Evolutionary conservation across 805 yeast species (phyloP).

Genomic region (Saturnispora silvae): DNA sequence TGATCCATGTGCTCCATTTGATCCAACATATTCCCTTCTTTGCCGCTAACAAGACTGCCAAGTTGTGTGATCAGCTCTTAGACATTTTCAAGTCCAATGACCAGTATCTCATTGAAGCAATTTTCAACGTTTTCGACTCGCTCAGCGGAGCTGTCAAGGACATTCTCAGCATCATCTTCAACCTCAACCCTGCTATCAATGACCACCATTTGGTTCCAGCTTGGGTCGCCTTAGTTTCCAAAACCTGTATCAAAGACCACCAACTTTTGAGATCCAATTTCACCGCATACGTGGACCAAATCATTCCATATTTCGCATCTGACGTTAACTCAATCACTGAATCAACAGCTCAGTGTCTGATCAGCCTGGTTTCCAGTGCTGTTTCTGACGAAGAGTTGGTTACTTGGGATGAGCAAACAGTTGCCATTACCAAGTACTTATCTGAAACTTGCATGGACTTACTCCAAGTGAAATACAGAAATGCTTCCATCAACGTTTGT

Average conservation of each 20-base stretch:
- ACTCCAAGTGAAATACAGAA: conserved; percentile 62
- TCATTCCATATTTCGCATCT: conserved; percentile 57
- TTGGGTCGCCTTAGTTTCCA: conserved; percentile 92
- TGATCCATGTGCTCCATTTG: conserved; percentile 71
- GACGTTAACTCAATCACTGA: conserved; percentile 52
- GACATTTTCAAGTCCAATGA: conserved; percentile 74
- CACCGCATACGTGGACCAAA: conserved; percentile 32
- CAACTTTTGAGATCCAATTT: conserved; percentile 20
- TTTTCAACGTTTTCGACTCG: conserved; percentile 77
- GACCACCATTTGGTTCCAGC: conserved; percentile 85
- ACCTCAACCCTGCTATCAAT: conserved; percentile 68
- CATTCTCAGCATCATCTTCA: conserved; percentile 62
- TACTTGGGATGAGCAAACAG: conserved; percentile 41
- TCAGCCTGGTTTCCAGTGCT: conserved; percentile 62
- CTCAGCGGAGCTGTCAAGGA: conserved; percentile 54
- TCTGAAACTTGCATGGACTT: conserved; percentile 39
- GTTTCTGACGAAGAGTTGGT: conserved; percentile 50
- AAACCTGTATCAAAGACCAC: conserved; percentile 39
- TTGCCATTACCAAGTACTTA: conserved; percentile 47
- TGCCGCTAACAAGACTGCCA: conserved; percentile 63
- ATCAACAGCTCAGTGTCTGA: conserved; percentile 80
- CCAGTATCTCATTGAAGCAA: conserved; percentile 71
- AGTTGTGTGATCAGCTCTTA: conserved; percentile 65
- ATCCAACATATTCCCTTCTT: conserved; percentile 70
- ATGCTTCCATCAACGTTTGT: conserved; percentile 65